Evolutionary conservation across 2,329 filamentous ascomycete species (phyloP).

Genomic region (Colletotrichum tanaceti): DNA sequence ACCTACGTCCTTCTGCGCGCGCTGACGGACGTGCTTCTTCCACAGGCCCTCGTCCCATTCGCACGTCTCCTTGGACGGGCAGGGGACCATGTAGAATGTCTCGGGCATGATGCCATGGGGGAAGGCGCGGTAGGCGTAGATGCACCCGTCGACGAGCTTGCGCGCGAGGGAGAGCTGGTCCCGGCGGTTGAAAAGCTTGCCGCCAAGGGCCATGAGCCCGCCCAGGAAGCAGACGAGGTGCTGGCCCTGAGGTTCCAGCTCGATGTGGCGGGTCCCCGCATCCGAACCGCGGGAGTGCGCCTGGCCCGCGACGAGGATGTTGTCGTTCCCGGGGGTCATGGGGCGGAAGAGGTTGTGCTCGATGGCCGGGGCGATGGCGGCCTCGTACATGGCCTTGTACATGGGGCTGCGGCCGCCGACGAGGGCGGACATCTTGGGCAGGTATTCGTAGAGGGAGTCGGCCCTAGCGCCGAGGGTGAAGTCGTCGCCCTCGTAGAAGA

Average conservation of each 20-base stretch:
- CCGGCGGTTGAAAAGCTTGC: constrained; percentile 66
- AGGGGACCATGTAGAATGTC: constrained; percentile 60
- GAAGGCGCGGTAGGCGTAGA: constrained; percentile 67
- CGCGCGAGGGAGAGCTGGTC: constrained; percentile 60
- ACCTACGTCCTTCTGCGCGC: constrained; percentile 43
- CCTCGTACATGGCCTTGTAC: constrained; percentile 73
- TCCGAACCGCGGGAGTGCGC: constrained; percentile 22
- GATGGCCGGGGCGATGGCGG: constrained; percentile 68
- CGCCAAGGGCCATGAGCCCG: constrained; percentile 76
- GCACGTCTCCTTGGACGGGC: constrained; percentile 47
- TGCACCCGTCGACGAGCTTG: constrained; percentile 65
- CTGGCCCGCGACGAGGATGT: constrained; percentile 66
- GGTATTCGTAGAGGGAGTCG: constrained; percentile 70
- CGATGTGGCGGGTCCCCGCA: constrained; percentile 44
- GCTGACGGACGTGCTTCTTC: constrained; percentile 48
- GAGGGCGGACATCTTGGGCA: constrained; percentile 72
- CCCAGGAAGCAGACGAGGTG: constrained; percentile 79
- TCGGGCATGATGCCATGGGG: constrained; percentile 70
- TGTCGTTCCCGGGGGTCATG: constrained; percentile 68
- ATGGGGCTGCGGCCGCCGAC: constrained; percentile 70
- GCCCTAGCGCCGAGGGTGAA: constrained; percentile 66
- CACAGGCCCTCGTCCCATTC: constrained; percentile 48
- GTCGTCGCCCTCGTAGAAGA: constrained; percentile 50
- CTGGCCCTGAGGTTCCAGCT: constrained; percentile 58
- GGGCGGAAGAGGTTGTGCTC: constrained; percentile 77